A percentile compares a stretch with the other conserved stretches of the same genome.
Conservation (phyloP, 306 rosid species). For the Rosa rugosa region DNA sequence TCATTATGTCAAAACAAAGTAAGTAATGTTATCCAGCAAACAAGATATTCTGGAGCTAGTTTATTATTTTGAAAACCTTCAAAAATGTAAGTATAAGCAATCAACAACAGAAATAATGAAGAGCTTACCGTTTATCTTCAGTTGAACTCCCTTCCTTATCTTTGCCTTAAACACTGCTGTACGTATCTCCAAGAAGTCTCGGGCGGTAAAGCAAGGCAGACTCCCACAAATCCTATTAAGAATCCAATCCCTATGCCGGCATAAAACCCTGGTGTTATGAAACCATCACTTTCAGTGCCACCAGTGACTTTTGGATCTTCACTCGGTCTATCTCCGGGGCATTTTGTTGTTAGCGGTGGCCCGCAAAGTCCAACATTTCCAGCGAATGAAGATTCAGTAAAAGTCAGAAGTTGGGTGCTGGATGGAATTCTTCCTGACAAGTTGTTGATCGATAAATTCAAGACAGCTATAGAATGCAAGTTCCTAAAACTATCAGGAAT, state of each 20-base stretch:
- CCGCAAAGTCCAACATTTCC: slow-evolving; percentile 39
- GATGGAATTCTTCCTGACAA: slow-evolving; percentile 25
- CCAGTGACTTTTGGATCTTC: not conserved
- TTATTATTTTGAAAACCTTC: too few species aligned
- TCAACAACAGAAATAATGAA: too few species aligned
- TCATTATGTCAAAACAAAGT: too few species aligned
- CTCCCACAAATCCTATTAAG: slow-evolving; percentile 31
- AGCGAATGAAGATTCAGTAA: not conserved
- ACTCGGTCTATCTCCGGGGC: not conserved
- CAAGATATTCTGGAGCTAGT: too few species aligned
- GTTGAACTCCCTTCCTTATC: too few species aligned
- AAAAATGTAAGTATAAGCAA: too few species aligned
- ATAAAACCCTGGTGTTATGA: slow-evolving; percentile 19
- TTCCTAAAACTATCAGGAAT: slow-evolving; percentile 19
- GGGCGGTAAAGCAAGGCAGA: slow-evolving; percentile 1
- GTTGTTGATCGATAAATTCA: slow-evolving; percentile 28
- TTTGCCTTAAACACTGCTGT: too few species aligned
- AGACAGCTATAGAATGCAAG: not conserved
- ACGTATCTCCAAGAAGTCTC: not conserved
- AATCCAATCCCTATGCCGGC: slow-evolving; percentile 29
- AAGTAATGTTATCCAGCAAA: too few species aligned
- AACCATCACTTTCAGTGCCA: not conserved
- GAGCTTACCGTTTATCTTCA: too few species aligned
- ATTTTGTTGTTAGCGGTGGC: slow-evolving; percentile 11
- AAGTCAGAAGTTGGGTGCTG: slow-evolving; percentile 27